phyloP scores from a whole-genome alignment of 805 yeast genomes.

The Kuraishia ogatae region DNA sequence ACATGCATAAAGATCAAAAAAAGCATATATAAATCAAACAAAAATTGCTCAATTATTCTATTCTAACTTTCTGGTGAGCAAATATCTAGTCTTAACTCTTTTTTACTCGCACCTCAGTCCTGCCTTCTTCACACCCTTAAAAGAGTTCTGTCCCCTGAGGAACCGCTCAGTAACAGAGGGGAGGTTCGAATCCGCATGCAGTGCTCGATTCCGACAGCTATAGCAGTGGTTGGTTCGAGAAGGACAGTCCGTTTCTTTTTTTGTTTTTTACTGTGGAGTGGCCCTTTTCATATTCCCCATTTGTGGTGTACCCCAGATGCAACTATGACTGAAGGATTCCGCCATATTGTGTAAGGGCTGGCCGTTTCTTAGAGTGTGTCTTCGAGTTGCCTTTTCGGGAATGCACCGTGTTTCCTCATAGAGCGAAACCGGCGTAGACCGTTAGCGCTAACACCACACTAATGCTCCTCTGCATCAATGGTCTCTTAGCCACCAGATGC shows the following conservation, averaged over 20 bases:
- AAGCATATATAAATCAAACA: too few species aligned
- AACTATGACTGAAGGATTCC: not conserved
- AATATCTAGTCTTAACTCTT: too few species aligned
- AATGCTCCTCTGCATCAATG: not conserved
- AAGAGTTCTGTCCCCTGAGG: too few species aligned
- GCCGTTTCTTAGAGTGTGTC: not conserved
- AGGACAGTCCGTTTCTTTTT: not conserved
- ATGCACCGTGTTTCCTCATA: not conserved
- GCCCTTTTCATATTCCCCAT: not conserved
- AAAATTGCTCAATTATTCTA: too few species aligned
- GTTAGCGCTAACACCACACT: not conserved
- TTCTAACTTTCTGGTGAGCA: too few species aligned
- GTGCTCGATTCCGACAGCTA: too few species aligned
- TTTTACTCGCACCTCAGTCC: too few species aligned
- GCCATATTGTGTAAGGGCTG: not conserved
- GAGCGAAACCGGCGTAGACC: not conserved
- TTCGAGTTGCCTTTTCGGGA: not conserved
- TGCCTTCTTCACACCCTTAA: too few species aligned
- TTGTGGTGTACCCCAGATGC: not conserved
- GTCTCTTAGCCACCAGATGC: not conserved
- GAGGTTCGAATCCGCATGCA: too few species aligned
- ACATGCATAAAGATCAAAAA: too few species aligned
- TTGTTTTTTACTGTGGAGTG: not conserved
- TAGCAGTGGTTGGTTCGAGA: not conserved
- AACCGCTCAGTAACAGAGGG: too few species aligned